A percentile compares a stretch with the other conserved stretches of the same genome.
Conservation (phyloP, 129 eudicot species). For the Flaveria trinervia region DNA sequence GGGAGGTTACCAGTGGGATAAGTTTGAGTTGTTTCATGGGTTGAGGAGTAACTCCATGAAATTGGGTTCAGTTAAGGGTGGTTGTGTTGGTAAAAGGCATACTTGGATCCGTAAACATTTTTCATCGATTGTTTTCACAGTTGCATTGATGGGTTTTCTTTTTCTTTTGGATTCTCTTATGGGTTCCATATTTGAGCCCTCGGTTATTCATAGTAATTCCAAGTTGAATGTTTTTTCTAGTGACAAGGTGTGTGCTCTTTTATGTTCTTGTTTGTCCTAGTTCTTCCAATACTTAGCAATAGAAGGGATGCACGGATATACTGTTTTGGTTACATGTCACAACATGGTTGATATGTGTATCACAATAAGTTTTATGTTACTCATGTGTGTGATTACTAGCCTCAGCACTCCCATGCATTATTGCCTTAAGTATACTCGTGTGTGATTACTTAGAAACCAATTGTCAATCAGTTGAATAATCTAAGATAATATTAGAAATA, state of each 20-base stretch:
- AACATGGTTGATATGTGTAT: neutral
- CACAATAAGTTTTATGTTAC: neutral
- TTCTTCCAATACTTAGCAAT: neutral
- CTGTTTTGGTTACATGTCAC: neutral
- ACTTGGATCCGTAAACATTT: slow-evolving; percentile 55
- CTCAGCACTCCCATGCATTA: neutral
- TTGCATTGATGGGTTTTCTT: slow-evolving; percentile 50
- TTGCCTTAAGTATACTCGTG: neutral
- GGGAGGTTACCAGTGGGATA: slow-evolving; percentile 47
- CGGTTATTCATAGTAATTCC: slow-evolving; percentile 36
- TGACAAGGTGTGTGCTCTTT: slow-evolving; percentile 46
- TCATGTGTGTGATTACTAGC: slow-evolving; percentile 1
- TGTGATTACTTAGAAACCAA: slow-evolving; percentile 18
- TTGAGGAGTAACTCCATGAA: slow-evolving; percentile 51
- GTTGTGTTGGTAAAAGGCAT: slow-evolving; percentile 54
- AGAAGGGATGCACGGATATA: neutral
- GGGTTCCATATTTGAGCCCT: slow-evolving; percentile 56
- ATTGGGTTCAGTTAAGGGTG: slow-evolving; percentile 50
- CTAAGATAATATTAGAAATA: neutral
- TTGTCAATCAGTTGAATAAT: neutral
- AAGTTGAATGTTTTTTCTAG: slow-evolving; percentile 26
- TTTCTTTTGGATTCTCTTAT: slow-evolving; percentile 65
- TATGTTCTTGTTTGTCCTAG: neutral
- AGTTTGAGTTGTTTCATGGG: slow-evolving; percentile 44
- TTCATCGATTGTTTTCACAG: slow-evolving; percentile 52